Percentiles rank a stretch among this genome's conserved stretches.
phyloP scores from a whole-genome alignment of 768 basidiomycete genomes.

The Kwoniella heveanensis region DNA sequence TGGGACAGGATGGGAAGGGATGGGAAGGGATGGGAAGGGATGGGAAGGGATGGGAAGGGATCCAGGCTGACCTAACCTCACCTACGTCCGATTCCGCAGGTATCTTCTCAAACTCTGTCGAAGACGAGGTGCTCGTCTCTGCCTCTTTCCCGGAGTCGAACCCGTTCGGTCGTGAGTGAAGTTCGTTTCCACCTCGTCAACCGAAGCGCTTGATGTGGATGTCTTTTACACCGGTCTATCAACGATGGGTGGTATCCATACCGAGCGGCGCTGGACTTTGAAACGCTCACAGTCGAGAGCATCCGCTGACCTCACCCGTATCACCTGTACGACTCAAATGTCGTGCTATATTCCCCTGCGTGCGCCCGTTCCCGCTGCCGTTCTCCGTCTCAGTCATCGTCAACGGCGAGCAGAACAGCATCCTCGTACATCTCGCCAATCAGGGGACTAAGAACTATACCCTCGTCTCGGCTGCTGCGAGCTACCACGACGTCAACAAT shows the following conservation, averaged over 20 bases:
- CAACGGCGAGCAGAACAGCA: conserved; percentile 50
- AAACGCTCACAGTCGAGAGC: too few relatives aligned
- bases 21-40: background rate
- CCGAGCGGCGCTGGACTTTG: too few relatives aligned
- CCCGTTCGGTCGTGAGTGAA: conserved; percentile 50
- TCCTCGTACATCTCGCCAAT: conserved; percentile 47
- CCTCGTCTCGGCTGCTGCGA: conserved; percentile 48
- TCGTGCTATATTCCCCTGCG: too few relatives aligned
- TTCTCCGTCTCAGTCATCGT: conserved; percentile 49
- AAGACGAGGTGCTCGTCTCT: conserved; percentile 47
- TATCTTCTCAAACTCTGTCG: conserved; percentile 45
- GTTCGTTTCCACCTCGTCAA: too few relatives aligned
- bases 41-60: background rate
- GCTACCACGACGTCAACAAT: conserved; percentile 49
- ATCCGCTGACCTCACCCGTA: too few relatives aligned
- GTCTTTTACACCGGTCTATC: too few relatives aligned
- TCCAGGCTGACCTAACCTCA: background rate
- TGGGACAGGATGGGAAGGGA: too few relatives aligned
- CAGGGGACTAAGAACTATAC: conserved; percentile 51
- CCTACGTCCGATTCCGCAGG: conserved; percentile 19
- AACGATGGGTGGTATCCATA: too few relatives aligned
- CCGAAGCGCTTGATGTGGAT: background rate
- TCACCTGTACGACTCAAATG: too few relatives aligned
- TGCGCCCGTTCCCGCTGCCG: too few relatives aligned
- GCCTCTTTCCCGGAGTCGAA: conserved; percentile 52